Percentiles rank a stretch among this genome's conserved stretches.
Conservation (phyloP, 116 monocot genomes). For the Papilionanthe hybrid region DNA sequence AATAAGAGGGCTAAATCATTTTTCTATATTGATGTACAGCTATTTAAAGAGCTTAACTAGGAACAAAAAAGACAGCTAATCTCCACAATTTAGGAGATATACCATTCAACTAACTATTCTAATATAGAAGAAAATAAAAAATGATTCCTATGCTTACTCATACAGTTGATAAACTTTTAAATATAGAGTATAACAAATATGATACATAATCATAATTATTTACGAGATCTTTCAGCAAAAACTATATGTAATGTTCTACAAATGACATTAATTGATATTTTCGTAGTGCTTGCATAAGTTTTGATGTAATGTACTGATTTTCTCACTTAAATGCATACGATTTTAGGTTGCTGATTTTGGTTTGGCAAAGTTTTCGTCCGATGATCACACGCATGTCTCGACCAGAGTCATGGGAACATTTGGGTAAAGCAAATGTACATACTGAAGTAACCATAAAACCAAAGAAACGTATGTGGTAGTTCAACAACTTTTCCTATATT, state of each 20-base stretch:
- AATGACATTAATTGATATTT: neutral
- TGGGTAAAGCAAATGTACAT: conserved; percentile 42
- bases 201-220: too few species aligned
- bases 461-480: neutral
- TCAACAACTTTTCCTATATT: neutral
- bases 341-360: conserved; percentile 92
- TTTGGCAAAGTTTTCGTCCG: conserved; percentile 60
- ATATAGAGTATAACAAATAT: too few species aligned
- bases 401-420: conserved; percentile 93
- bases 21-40: too few species aligned
- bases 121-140: too few species aligned
- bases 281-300: neutral
- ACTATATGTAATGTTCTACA: neutral
- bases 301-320: neutral
- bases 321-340: neutral
- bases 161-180: too few species aligned
- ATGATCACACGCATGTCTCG: conserved; percentile 63
- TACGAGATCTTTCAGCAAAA: too few species aligned
- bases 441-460: neutral
- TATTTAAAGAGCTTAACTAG: too few species aligned
- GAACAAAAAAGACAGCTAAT: too few species aligned
- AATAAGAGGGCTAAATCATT: too few species aligned
- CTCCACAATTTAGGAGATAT: too few species aligned
- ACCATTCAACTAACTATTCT: too few species aligned
- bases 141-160: too few species aligned